phyloP scores from a whole-genome alignment of 179 eudicot species.

The Pouteria campechiana region DNA sequence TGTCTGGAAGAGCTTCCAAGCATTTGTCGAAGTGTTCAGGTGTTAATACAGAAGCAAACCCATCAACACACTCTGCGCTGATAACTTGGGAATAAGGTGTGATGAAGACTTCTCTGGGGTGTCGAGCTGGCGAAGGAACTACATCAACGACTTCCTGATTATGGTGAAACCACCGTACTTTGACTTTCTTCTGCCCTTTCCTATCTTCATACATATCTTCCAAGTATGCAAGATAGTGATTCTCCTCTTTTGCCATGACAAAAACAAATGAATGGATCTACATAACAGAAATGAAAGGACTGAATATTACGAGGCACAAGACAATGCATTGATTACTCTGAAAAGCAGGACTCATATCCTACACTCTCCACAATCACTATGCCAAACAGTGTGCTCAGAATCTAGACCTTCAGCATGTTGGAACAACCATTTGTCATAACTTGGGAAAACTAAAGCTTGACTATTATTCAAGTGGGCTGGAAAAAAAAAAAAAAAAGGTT shows the following conservation, averaged over 20 bases:
- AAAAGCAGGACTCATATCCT: too few relatives aligned
- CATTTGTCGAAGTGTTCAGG: slow-evolving; percentile 84
- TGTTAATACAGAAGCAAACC: slow-evolving; percentile 79
- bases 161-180: slow-evolving; percentile 97
- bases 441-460: too few relatives aligned
- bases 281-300: slow-evolving; percentile 6
- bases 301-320: background rate
- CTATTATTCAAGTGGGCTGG: too few relatives aligned
- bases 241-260: slow-evolving; percentile 97
- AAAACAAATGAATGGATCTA: slow-evolving; percentile 86
- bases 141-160: slow-evolving; percentile 78
- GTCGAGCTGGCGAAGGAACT: slow-evolving; percentile 52
- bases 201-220: slow-evolving; percentile 99
- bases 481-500: too few relatives aligned
- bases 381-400: too few relatives aligned
- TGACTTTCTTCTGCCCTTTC: slow-evolving; percentile 89
- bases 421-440: too few relatives aligned
- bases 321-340: too few relatives aligned
- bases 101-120: slow-evolving; percentile 92
- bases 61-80: slow-evolving; percentile 94
- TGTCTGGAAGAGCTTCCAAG: slow-evolving; percentile 37
- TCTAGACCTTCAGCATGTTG: too few relatives aligned
- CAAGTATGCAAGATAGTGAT: slow-evolving; percentile 72
- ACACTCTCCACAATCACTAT: too few relatives aligned
- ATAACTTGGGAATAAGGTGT: slow-evolving; percentile 96